A percentile compares a stretch with the other conserved stretches of the same genome.
These are phyloP conservation scores for Cryomyces antarcticus DNA, from an alignment of 495 filamentous ascomycete species.

Conservation along the genomic window DNA sequence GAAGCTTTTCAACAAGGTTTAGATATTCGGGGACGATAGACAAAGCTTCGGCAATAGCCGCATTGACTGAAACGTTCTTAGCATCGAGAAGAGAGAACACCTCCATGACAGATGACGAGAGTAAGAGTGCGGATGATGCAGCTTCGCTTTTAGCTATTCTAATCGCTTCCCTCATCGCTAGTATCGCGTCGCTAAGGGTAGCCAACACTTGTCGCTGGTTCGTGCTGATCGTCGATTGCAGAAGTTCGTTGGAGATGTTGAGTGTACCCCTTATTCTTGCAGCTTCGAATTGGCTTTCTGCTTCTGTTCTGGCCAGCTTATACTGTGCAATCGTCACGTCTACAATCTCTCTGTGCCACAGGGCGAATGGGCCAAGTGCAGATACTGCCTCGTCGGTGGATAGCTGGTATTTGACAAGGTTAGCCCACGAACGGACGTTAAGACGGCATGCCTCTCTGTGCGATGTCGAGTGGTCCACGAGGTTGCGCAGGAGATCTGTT, in stretches of 20 bases:
- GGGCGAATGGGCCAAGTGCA: conserved; percentile 18
- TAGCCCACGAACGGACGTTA: conserved; percentile 61
- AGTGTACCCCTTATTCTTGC: conserved; percentile 17
- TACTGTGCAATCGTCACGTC: conserved; percentile 37
- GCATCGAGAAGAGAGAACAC: conserved; percentile 24
- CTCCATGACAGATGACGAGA: conserved; percentile 13
- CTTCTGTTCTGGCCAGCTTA: conserved; percentile 35
- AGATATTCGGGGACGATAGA: conserved; percentile 19
- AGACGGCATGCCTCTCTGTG: conserved; percentile 75
- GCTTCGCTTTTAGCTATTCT: conserved; percentile 17
- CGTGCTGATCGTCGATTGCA: conserved; percentile 33
- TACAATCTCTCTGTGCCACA: conserved; percentile 47
- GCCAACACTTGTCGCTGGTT: conserved; percentile 45
- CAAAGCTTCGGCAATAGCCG: conserved; percentile 23
- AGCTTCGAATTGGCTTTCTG: conserved; percentile 30
- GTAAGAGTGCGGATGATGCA: conserved; percentile 18
- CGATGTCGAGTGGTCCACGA: conserved; percentile 59
- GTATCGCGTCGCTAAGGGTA: conserved; percentile 32
- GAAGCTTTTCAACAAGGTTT: background rate
- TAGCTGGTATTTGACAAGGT: conserved; percentile 56
- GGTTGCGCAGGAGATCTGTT: conserved; percentile 46
- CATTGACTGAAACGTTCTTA: conserved; percentile 16
- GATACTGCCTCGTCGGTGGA: conserved; percentile 24
- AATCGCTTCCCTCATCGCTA: conserved; percentile 30
- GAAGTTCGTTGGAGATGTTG: conserved; percentile 25